Evolutionary conservation across 371 early-diverging fungal species (phyloP).

Genomic region (Mortierella sp.): DNA sequence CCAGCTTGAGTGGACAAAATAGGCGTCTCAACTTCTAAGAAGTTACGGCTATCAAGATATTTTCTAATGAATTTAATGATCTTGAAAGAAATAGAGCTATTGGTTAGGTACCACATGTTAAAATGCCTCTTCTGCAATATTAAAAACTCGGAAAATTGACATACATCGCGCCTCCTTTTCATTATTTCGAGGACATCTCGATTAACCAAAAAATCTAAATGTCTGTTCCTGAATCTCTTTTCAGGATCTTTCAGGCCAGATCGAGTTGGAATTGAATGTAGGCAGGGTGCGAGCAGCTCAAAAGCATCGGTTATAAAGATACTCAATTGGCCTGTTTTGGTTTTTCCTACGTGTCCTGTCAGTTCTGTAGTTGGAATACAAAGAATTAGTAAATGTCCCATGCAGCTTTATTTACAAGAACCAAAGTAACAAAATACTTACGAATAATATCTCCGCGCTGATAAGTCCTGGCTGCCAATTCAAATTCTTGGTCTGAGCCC

Average conservation of each 20-base stretch:
- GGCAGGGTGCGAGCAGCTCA: constrained; percentile 90
- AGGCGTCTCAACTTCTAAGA: constrained; percentile 98
- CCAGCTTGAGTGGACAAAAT: constrained; percentile 90
- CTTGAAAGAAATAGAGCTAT: constrained; percentile 51
- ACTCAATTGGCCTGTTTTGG: constrained; percentile 87
- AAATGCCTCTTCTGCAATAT: background rate
- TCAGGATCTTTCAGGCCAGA: constrained; percentile 81
- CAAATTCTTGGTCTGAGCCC: constrained; percentile 63
- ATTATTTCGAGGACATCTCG: constrained; percentile 69
- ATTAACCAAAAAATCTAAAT: constrained; percentile 93
- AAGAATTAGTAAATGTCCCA: background rate
- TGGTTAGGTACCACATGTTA: background rate
- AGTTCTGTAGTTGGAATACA: constrained; percentile 62
- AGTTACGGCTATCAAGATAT: constrained; percentile 84
- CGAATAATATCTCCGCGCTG: constrained; percentile 78
- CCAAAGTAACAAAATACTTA: constrained; percentile 44
- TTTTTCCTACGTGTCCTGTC: constrained; percentile 82
- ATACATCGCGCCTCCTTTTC: constrained; percentile 66
- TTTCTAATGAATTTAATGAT: constrained; percentile 82
- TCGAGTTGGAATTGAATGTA: constrained; percentile 84
- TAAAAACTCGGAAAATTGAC: background rate
- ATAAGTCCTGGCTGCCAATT: constrained; percentile 57
- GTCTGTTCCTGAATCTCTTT: constrained; percentile 86
- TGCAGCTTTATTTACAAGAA: background rate
- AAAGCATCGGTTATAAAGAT: constrained; percentile 73